Evolutionary conservation across 352 stramenopile species (phyloP).

Genomic region (Globisporangium cederbergense): DNA sequence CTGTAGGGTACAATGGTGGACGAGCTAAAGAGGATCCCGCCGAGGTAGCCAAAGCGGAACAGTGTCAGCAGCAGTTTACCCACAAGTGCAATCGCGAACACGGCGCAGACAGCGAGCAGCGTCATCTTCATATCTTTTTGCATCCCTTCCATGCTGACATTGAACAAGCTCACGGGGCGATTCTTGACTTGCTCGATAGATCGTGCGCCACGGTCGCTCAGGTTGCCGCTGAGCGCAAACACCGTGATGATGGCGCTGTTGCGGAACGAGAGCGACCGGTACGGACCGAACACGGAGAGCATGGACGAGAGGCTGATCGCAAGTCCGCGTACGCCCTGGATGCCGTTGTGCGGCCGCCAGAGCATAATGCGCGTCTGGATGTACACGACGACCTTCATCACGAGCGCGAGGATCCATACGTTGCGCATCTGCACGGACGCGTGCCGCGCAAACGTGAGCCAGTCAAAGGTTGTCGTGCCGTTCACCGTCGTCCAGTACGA

Average conservation of each 20-base stretch:
- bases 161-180: conserved; percentile 14
- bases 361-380: conserved; percentile 16
- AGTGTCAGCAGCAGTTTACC: conserved; percentile 5
- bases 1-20: conserved; percentile 18
- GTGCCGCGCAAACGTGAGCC: conserved; percentile 26
- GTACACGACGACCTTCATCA: conserved; percentile 24
- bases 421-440: conserved; percentile 42
- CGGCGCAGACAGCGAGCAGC: conserved; percentile 9
- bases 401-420: conserved; percentile 38
- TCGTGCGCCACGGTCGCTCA: neutral
- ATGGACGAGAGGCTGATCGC: conserved; percentile 33
- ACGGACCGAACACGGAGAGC: conserved; percentile 35
- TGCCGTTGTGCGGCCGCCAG: conserved; percentile 19
- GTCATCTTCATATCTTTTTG: conserved; percentile 22
- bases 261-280: conserved; percentile 18
- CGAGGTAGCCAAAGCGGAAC: conserved; percentile 1
- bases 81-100: conserved; percentile 11
- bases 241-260: conserved; percentile 11
- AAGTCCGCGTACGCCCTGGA: conserved; percentile 29
- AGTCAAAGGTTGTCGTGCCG: conserved; percentile 18
- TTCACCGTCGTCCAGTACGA: conserved; percentile 30
- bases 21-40: conserved; percentile 6
- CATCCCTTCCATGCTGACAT: conserved; percentile 17
- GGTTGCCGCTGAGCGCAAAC: conserved; percentile 8
- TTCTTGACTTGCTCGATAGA: neutral